Percentiles rank a stretch among this genome's conserved stretches.
phyloP scores from a whole-genome alignment of 1,284 basidiomycete species.

The Microbotryum silenes-acaulis region DNA sequence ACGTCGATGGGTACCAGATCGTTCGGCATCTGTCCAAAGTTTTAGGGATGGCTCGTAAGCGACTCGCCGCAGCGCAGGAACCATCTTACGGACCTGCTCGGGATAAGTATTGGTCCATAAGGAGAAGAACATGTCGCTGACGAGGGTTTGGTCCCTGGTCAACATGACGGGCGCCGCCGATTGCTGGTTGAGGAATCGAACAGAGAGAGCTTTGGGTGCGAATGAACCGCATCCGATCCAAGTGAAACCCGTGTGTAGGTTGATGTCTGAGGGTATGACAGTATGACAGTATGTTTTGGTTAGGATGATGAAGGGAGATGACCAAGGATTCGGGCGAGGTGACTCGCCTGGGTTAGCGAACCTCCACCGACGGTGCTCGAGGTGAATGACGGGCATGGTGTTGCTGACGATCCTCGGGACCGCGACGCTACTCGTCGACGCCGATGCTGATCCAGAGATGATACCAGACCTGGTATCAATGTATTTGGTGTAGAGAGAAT shows the following conservation, averaged over 20 bases:
- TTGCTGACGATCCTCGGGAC: constrained; percentile 18
- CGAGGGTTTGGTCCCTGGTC: constrained; percentile 10
- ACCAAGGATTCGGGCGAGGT: not conserved
- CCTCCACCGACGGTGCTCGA: constrained; percentile 25
- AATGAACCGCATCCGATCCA: constrained; percentile 28
- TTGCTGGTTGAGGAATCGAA: constrained; percentile 25
- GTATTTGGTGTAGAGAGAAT: constrained; percentile 31
- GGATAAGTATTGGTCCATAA: constrained; percentile 34
- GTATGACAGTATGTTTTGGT: not conserved
- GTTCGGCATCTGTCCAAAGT: constrained; percentile 14
- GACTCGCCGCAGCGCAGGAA: not conserved
- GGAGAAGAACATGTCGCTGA: constrained; percentile 29
- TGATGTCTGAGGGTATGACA: constrained; percentile 7
- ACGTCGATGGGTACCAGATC: constrained; percentile 24
- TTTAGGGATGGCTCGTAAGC: not conserved
- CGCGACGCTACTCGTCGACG: not conserved
- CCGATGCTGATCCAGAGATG: constrained; percentile 1
- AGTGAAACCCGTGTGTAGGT: constrained; percentile 28
- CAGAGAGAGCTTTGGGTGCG: constrained; percentile 17
- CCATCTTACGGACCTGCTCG: constrained; percentile 14
- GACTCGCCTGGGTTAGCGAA: constrained; percentile 26
- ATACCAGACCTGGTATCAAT: not conserved
- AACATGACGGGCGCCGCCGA: constrained; percentile 13
- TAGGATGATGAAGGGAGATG: not conserved
- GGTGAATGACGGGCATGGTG: constrained; percentile 22